Evolutionary conservation across 805 yeast genomes (phyloP), one percentile per base, ranked within the genome.

Genomic region (Starmerella cellae): DNA sequence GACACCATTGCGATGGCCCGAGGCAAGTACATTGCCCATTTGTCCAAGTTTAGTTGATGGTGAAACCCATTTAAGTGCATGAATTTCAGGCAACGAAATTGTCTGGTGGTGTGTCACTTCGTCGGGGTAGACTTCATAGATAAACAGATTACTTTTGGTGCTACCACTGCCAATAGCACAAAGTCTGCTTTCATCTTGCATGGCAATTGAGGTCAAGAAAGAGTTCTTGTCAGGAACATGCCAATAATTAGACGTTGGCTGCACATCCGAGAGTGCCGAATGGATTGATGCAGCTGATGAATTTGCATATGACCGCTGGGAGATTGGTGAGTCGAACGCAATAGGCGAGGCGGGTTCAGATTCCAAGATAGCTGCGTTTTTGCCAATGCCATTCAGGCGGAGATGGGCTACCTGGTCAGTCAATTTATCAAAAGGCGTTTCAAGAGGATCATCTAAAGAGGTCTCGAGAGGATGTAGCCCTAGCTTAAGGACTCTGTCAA

Each of bases 1-100:
- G 42, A 71, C 63, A 2, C 95, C 95, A 45, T 74, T 73, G 39
- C 69, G 71, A 57, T 84, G 91, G 10, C 94, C 95, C 0, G 93
- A 70, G 3, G 65, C 62, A 1, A 65, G 51, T 10, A 69, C 65
- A 66, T 64, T 66, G 62, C 77, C 74, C 42, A 68, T 52, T n/a
- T 49, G 44, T 26, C 65, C 65, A 27, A 57, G 51, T 14, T 47
- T 43, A 9, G 58, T 54, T 17, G 44, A 39, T 45, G 67, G 60
- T 1, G 66, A 55, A 3, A 60, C 61, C 69, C 69, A 65, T 13
- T 55, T 44, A 36, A 74, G 61, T 1, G 73, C 60, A 53, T 69
- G 66, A 39, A 75, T 71, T 43, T 67, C 65, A 3, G 78, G 75
- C 37, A 75, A 62, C 1, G 74, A 55, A 38, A 74, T 69, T 10